phyloP scores from a whole-genome alignment of 2,329 filamentous ascomycete species.

The Aspergillus proliferans region DNA sequence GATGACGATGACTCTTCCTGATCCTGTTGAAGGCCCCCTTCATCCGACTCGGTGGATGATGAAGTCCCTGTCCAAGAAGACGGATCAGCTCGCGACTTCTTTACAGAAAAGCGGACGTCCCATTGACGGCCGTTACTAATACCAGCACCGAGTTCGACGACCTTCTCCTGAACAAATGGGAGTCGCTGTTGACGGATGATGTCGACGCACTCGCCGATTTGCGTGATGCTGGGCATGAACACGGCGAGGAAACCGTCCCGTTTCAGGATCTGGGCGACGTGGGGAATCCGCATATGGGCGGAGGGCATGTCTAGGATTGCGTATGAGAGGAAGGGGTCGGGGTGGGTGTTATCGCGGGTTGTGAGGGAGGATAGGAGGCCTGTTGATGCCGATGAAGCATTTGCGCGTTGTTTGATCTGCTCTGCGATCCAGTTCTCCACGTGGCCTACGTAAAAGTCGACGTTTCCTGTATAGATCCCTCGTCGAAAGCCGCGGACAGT shows the following conservation, averaged over 20 bases:
- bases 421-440: constrained; percentile 57
- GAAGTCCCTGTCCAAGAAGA: constrained; percentile 19
- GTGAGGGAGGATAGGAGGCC: constrained; percentile 10
- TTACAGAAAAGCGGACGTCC: constrained; percentile 40
- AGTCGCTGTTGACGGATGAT: constrained; percentile 49
- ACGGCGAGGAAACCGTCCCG: constrained; percentile 60
- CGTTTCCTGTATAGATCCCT: constrained; percentile 62
- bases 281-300: constrained; percentile 46
- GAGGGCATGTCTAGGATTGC: constrained; percentile 68
- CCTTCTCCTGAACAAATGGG: constrained; percentile 45
- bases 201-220: constrained; percentile 61
- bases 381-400: constrained; percentile 3
- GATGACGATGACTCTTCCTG: constrained; percentile 1
- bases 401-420: constrained; percentile 40
- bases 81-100: constrained; percentile 31
- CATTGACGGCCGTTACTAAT: constrained; percentile 43
- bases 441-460: constrained; percentile 68
- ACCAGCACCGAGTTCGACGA: constrained; percentile 41
- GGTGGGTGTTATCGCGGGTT: constrained; percentile 49
- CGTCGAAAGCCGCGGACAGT: constrained; percentile 62
- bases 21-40: constrained; percentile 4
- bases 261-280: constrained; percentile 50
- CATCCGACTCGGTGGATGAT: constrained; percentile 10
- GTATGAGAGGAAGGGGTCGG: constrained; percentile 64
- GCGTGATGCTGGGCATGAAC: constrained; percentile 72